Base-by-base conservation (phyloP, 164 flowering plant genomes). In the Stephania yunnanensis region DNA sequence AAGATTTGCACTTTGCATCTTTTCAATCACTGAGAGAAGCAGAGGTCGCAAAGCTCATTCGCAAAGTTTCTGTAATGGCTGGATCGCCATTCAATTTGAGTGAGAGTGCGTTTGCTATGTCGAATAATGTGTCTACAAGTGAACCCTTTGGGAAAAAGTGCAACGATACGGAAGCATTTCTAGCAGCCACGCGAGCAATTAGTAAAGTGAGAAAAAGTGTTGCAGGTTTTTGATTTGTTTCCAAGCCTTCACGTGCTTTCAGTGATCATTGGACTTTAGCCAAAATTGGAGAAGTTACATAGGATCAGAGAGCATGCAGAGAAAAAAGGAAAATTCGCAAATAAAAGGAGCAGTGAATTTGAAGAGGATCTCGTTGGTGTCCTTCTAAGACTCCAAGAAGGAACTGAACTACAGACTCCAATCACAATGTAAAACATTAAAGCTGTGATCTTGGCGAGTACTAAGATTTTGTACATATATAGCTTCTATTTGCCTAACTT, bases 1-100 rank as follows among this genome's bases (percentile, higher is more conserved):
- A 85, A 74, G 45, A 83, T 83, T n/a, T 81, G 81, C 71, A 73
- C 67, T 7, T 1, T 79, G 66, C 85, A 85, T 46, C 82, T 85
- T 17, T 82, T 66, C 61, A 36, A 8, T 45, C 72, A 1, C 42
- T 82, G 17, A 68, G 87, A n/a, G 73, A 81, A 19, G 81, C 81
- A 44, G 84, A 82, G 65, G 75, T 71, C 1, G 46, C n/a, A 3
- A 31, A 61, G 50, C 75, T 84, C 6, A 42, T 84, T 15, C 17
- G 63, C 42, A 72, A 78, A 29, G 68, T 83, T 30, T 36, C 74
- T 1, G 19, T 36, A 4, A 6, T 44, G 12, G 65, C 46, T 6
- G 79, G 79, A 61, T 73, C 72, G 0, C 66, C 75, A 0, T 22
- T 80, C 15, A 83, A 87, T 75, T 73, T 82, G 6, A 75, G 77